phyloP scores from a whole-genome alignment of 1,139 yeast species.

The Candida tropicalis region DNA sequence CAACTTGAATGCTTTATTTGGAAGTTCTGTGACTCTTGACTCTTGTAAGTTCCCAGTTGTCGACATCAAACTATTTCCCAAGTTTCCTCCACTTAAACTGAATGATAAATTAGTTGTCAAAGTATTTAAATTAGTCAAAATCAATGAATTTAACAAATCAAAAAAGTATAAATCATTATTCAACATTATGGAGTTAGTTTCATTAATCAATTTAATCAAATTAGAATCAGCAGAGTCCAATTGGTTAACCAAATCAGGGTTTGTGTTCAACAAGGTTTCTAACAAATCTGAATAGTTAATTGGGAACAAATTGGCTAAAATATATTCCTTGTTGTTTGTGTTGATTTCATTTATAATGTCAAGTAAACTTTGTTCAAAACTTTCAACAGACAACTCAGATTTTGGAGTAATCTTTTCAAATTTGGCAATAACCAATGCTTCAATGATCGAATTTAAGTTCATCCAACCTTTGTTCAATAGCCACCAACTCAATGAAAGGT shows the following conservation, averaged over 20 bases:
- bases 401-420: conserved; percentile 72
- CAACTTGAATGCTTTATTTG: conserved; percentile 47
- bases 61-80: conserved; percentile 14
- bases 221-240: conserved; percentile 43
- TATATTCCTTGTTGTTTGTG: conserved; percentile 40
- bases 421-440: conserved; percentile 57
- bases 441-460: conserved; percentile 55
- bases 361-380: conserved; percentile 45
- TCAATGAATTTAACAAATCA: conserved; percentile 32
- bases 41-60: conserved; percentile 13
- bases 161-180: conserved; percentile 33
- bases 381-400: conserved; percentile 63
- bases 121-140: conserved; percentile 31
- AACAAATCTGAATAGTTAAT: conserved; percentile 42
- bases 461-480: conserved; percentile 84
- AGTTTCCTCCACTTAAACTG: conserved; percentile 23
- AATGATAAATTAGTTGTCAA: conserved; percentile 31
- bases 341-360: conserved; percentile 36
- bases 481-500: conserved; percentile 93
- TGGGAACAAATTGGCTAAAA: conserved; percentile 50
- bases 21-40: conserved; percentile 22
- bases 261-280: conserved; percentile 47
- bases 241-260: conserved; percentile 44
- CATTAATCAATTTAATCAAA: conserved; percentile 48
- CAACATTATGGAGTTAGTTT: conserved; percentile 37